Evolutionary conservation across 2,329 filamentous ascomycete genomes (phyloP), one percentile per base, ranked within the genome.

Genomic region (Ophiognomonia clavigignenti-juglandacearum): DNA sequence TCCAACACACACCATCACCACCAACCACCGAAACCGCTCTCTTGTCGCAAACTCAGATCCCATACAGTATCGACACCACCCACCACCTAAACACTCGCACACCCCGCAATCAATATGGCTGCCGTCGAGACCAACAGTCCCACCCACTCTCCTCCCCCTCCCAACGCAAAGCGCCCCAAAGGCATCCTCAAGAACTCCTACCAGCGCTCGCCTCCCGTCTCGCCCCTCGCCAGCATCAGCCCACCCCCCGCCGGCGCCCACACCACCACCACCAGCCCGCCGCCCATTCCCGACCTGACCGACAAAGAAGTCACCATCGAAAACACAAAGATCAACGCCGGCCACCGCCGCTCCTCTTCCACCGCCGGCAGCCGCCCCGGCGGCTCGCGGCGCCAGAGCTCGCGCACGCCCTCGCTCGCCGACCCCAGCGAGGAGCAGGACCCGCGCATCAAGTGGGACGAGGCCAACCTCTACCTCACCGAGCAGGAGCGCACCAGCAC

Each of bases 381-480:
- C 7, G 76, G 80, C 8, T 86, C 83, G n/a, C 85, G 89, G 46
- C 84, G 88, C 42, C 85, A 84, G 1, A 67, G 67, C 51, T 69
- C 66, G 50, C 68, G 68, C 52, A 67, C 71, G 50, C 64, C 69
- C 40, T 71, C 72, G 47, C 67, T 73, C 52, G 67, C 71, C 43
- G 64, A 60, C 50, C 66, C 62, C 44, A 64, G 70, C 51, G 70
- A 72, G 27, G 72, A 77, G 35, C 65, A 73, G 16, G 77, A 81
- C 42, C 85, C 87, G 53, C 84, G 90, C 53, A 76, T 98, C 57
- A 96, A 96, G 71, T 98, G 93, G 93, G 93, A 98, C 66, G 93
- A 98, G 72, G 93, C 88, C 38, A 98, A 98, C 63, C 78, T 98
- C 26, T 98, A 96, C 69, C 78, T 98, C 44, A 93, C 93, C 7